Base-by-base conservation (phyloP, 306 rosid species). In the Leucaena leucocephala region DNA sequence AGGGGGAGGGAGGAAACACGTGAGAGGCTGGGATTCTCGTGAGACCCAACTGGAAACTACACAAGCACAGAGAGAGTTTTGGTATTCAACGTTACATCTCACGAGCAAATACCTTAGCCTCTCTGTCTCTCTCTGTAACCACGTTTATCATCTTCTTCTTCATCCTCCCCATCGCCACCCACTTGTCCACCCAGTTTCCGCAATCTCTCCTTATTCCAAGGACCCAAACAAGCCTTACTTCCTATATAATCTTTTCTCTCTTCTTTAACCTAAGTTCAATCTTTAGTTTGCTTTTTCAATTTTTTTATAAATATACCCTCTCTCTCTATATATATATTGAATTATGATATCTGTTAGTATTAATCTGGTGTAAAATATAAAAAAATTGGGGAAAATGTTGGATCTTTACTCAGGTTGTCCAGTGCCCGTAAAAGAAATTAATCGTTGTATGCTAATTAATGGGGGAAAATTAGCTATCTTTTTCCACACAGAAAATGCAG, bases 11-110 rank as follows among this genome's bases (percentile, higher is more conserved):
- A 62, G 65, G 87, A 76, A 77, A 80, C 88, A 82, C 85, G 90
- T 88, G 92, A 88, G 74, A 79, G 82, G 92, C 75, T 63, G 34
- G 82, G 87, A 83, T 80, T 89, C 89, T 85, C 92, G 90, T 89
- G 92, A 89, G 84, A 76, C 0, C 64, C 68, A 82, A 77, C 82
- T 66, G 68, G 68, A 87, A 58, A 70, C 81, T 1, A 27, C 27
- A 27, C 27, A 27, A 27, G 27, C 27, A 27, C 27, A 27, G 27
- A 27, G 27, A 27, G 12, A 45, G 40, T 57, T 62, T 63, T 65
- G 36, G 67, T 39, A 21, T 36, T 43, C 4, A 44, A 80, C 84
- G 68, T 80, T 76, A 57, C 78, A 76, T 79, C 75, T 84, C 87
- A 80, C 87, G 72, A 77, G 76, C 66, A 27, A 27, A 27, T 27